Evolutionary conservation across 2,329 filamentous ascomycete species (phyloP), one percentile per base, ranked within the genome.

Genomic region (Aureobasidium subglaciale): DNA sequence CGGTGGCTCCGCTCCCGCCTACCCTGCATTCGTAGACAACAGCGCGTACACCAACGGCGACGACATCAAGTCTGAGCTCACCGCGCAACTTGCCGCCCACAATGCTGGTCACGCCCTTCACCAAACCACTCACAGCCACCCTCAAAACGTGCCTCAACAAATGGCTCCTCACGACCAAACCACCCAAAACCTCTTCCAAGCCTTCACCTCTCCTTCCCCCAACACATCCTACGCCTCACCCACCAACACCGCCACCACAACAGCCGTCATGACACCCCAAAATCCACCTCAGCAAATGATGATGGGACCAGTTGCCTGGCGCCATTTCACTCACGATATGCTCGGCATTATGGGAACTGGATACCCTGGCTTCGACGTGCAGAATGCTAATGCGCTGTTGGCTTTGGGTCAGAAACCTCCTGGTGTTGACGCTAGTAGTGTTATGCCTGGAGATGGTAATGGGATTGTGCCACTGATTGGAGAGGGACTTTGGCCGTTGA

Each of bases 331-430:
- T 8, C 63, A 65, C 43, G 58, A 61, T 24, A 64, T 68, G 61
- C 42, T 58, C 11, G 55, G 27, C 22, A 35, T 40, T 16, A 46
- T 58, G 20, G 56, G 29, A n/a, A 42, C 27, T 13, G 54, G 53
- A 20, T 27, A 65, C 64, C 37, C 68, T 64, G 63, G 65, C 29
- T 67, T 70, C 24, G 70, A 68, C 49, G 61, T 71, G n/a, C 69
- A 69, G 56, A 68, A 67, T 22, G 70, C 70, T 25, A 71, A 64
- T 22, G 70, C 70, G 1, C 65, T 72, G 27, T 70, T 73, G 63
- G 65, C 68, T 64, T 46, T 66, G 5, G 64, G 67, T 8, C n/a
- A 64, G 68, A 32, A 67, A 68, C 29, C 25, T 35, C 32, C 53
- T 34, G 55, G 53, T 13, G 42, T 52, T 6, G 53, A 56, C 24